A percentile compares a stretch with the other conserved stretches of the same genome.
phyloP scores from a whole-genome alignment of 2,329 filamentous ascomycete genomes.

The Graphilbum fragrans region DNA sequence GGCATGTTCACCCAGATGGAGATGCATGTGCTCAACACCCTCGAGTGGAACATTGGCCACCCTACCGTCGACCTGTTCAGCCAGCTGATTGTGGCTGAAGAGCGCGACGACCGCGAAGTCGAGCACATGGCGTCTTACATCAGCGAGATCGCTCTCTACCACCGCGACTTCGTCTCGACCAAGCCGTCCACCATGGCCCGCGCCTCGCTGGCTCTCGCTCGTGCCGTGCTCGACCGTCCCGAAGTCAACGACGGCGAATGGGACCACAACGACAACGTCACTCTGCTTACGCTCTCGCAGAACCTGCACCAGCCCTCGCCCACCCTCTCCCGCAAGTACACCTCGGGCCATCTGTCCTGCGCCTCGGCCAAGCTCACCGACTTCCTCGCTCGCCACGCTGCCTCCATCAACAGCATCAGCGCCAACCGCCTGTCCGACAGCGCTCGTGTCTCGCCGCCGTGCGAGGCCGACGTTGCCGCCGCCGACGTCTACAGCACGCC shows the following conservation, averaged over 20 bases:
- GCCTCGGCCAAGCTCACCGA: constrained; percentile 44
- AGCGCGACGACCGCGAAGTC: constrained; percentile 67
- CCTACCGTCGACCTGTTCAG: constrained; percentile 92
- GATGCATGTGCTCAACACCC: constrained; percentile 96
- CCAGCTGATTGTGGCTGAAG: constrained; percentile 74
- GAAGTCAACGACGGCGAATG: constrained; percentile 68
- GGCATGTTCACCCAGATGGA: constrained; percentile 99
- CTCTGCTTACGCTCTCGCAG: constrained; percentile 46
- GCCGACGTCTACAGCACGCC: constrained; percentile 64
- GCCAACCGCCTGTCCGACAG: constrained; percentile 13
- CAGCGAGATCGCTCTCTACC: constrained; percentile 87
- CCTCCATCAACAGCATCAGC: constrained; percentile 14
- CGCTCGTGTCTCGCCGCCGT: constrained; percentile 33
- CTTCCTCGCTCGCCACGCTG: constrained; percentile 47
- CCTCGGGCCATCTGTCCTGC: constrained; percentile 36
- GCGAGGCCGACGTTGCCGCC: constrained; percentile 35
- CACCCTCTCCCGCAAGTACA: constrained; percentile 48
- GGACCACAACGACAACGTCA: constrained; percentile 60
- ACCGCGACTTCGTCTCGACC: constrained; percentile 91
- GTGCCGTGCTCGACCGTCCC: constrained; percentile 71
- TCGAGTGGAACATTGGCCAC: constrained; percentile 93
- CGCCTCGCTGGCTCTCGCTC: constrained; percentile 72
- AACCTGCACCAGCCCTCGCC: constrained; percentile 47
- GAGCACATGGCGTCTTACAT: constrained; percentile 94
- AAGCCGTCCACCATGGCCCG: constrained; percentile 84